Evolutionary conservation across 2,329 filamentous ascomycete species (phyloP).

Genomic region (Pseudocercospora fijiensis): DNA sequence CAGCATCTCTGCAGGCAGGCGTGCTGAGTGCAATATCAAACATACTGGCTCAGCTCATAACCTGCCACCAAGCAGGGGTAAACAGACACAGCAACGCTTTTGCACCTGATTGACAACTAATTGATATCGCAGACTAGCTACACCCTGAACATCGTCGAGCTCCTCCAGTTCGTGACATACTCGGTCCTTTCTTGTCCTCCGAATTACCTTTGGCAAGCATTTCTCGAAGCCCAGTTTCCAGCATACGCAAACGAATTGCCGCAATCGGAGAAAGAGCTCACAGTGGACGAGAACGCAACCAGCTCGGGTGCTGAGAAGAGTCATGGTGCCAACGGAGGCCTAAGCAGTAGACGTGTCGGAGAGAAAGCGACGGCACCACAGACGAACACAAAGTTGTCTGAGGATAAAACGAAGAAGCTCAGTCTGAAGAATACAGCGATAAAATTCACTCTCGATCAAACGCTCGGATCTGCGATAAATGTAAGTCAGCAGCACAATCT

Average conservation of each 20-base stretch:
- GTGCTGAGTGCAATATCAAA: conserved; percentile 67
- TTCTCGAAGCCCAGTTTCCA: conserved; percentile 72
- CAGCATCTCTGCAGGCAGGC: conserved; percentile 64
- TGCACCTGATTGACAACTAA: background rate
- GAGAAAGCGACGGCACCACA: conserved; percentile 35
- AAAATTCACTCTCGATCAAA: conserved; percentile 70
- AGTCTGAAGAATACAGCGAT: conserved; percentile 63
- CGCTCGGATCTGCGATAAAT: conserved; percentile 63
- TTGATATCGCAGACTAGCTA: conserved; percentile 37
- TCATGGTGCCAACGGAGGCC: conserved; percentile 11
- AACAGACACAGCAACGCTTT: background rate
- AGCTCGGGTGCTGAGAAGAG: conserved; percentile 29
- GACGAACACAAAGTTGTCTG: conserved; percentile 6
- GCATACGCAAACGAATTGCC: conserved; percentile 51
- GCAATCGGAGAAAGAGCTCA: conserved; percentile 34
- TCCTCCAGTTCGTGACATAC: conserved; percentile 77
- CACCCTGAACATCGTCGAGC: conserved; percentile 62
- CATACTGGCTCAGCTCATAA: conserved; percentile 69
- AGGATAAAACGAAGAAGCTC: conserved; percentile 30
- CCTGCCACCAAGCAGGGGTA: conserved; percentile 62
- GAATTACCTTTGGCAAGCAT: conserved; percentile 84
- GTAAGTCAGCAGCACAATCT: conserved; percentile 11
- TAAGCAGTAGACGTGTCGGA: background rate
- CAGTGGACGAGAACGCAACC: conserved; percentile 34
- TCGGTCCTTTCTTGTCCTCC: conserved; percentile 71